A percentile compares a stretch with the other conserved stretches of the same genome.
Conservation (phyloP, 495 filamentous ascomycete genomes). For the Xylaria castorea region DNA sequence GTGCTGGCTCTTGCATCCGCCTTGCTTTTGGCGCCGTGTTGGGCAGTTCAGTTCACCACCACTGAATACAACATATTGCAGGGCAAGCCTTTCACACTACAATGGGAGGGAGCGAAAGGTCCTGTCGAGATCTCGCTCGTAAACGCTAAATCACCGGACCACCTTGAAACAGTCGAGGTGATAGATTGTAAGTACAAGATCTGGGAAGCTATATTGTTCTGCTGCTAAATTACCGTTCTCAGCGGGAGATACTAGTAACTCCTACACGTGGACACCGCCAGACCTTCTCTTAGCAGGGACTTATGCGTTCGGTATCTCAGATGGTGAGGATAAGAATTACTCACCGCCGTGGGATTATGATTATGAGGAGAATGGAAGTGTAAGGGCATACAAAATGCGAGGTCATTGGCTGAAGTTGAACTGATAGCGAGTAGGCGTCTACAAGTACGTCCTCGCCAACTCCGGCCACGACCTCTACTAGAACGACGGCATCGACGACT, state of each 20-base stretch:
- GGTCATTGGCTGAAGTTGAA: background rate
- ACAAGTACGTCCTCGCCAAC: background rate
- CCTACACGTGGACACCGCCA: slow-evolving; percentile 2
- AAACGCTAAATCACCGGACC: background rate
- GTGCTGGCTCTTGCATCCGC: background rate
- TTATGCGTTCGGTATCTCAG: background rate
- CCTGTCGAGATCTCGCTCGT: background rate
- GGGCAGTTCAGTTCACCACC: background rate
- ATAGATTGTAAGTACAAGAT: slow-evolving; percentile 4
- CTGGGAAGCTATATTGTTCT: background rate
- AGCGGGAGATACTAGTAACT: slow-evolving; percentile 2
- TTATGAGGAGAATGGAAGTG: background rate
- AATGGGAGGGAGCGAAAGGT: background rate
- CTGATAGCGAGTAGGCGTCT: background rate
- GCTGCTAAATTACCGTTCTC: background rate
- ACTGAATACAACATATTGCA: background rate
- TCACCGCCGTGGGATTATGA: background rate
- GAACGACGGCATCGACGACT: background rate
- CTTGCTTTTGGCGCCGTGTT: background rate
- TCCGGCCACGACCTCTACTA: background rate
- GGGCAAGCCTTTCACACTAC: background rate
- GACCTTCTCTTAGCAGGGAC: background rate
- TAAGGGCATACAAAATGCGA: background rate
- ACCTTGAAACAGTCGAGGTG: background rate
- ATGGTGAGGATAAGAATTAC: background rate